Percentiles rank a stretch among this genome's conserved stretches.
Conservation (phyloP, 2,329 filamentous ascomycete genomes). For the Colletotrichum cordylinicola region DNA sequence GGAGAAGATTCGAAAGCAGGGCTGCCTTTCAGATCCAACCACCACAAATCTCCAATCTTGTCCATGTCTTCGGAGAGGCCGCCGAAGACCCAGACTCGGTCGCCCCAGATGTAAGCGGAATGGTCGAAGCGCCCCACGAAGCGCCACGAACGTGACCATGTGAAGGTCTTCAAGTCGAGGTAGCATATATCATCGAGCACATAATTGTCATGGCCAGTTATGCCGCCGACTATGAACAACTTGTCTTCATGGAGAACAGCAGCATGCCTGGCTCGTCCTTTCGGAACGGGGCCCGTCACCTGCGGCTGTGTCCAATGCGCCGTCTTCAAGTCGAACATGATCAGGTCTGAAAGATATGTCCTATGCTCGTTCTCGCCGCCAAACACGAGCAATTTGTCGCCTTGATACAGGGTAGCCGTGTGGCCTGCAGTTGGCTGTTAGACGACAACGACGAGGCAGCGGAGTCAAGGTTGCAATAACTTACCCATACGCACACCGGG, state of each 20-base stretch:
- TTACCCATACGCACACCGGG: slow-evolving; percentile 95
- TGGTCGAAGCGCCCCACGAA: slow-evolving; percentile 97
- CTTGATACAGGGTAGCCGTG: slow-evolving; percentile 91
- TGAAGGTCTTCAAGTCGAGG: slow-evolving; percentile 95
- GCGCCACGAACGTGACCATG: slow-evolving; percentile 95
- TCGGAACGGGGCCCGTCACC: slow-evolving; percentile 82
- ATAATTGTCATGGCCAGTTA: slow-evolving; percentile 89
- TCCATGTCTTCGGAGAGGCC: slow-evolving; percentile 97
- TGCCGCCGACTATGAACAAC: slow-evolving; percentile 93
- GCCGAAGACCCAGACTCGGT: slow-evolving; percentile 95
- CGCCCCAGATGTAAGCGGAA: slow-evolving; percentile 89
- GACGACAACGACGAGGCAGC: not conserved
- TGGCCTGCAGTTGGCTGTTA: slow-evolving; percentile 65
- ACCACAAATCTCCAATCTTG: slow-evolving; percentile 94
- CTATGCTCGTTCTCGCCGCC: slow-evolving; percentile 98
- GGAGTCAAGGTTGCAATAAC: slow-evolving; percentile 25
- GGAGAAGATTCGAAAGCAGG: slow-evolving; percentile 81
- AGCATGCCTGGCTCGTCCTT: slow-evolving; percentile 90
- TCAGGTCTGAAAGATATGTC: slow-evolving; percentile 93
- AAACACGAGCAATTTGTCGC: slow-evolving; percentile 94
- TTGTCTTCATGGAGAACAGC: slow-evolving; percentile 96
- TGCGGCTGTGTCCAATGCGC: slow-evolving; percentile 95
- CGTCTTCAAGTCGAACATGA: slow-evolving; percentile 93
- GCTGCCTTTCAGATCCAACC: slow-evolving; percentile 91
- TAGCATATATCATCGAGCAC: slow-evolving; percentile 97